Percentiles rank a stretch among this genome's conserved stretches.
Conservation (phyloP, 257 asterid species). For the Rehmannia glutinosa region DNA sequence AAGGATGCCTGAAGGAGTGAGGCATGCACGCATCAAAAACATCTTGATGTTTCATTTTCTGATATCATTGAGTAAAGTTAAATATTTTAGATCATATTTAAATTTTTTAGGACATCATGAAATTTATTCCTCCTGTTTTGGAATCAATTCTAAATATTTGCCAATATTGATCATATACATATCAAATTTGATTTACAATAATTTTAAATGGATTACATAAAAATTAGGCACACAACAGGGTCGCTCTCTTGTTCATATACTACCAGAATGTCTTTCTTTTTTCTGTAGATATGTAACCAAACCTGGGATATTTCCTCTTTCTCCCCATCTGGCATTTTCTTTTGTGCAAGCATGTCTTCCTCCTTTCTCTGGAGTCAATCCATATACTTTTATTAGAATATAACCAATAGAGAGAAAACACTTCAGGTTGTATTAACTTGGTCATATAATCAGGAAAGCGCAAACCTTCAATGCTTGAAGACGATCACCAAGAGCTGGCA, state of each 20-base stretch:
- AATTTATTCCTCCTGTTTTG: background rate
- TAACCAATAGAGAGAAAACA: constrained; percentile 17
- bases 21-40: background rate
- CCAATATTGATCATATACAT: background rate
- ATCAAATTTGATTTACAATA: too few relatives aligned
- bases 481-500: constrained; percentile 90
- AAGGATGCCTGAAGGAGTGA: constrained; percentile 3
- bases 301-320: constrained; percentile 98
- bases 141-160: background rate
- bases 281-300: constrained; percentile 17
- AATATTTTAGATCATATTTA: background rate
- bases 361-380: constrained; percentile 57
- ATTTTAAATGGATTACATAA: background rate
- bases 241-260: background rate
- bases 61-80: background rate
- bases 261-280: background rate
- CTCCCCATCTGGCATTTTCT: constrained; percentile 91
- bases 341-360: constrained; percentile 96
- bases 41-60: background rate
- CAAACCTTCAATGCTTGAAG: constrained; percentile 80
- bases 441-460: background rate
- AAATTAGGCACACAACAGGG: background rate
- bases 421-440: constrained; percentile 10
- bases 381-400: constrained; percentile 26
- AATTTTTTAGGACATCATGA: background rate